Evolutionary conservation across 2,329 filamentous ascomycete genomes (phyloP).

Genomic region (Coniochaeta ligniaria): DNA sequence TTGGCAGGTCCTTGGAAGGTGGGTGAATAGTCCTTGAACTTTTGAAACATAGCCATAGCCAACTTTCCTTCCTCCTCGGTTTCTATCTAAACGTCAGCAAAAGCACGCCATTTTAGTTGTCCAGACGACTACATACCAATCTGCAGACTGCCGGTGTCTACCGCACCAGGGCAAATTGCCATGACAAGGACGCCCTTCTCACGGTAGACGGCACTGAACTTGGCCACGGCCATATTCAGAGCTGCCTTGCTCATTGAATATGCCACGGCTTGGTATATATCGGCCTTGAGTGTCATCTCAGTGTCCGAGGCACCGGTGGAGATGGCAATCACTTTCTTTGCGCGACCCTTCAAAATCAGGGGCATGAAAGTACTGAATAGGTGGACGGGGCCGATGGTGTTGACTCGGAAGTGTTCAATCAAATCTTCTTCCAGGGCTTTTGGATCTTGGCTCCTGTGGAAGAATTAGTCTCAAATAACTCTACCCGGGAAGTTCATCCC

Average conservation of each 20-base stretch:
- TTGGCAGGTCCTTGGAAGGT: conserved; percentile 1
- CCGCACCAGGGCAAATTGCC: conserved; percentile 42
- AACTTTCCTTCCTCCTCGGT: conserved; percentile 1
- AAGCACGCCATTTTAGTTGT: not conserved
- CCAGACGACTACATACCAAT: not conserved
- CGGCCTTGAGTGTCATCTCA: conserved; percentile 28
- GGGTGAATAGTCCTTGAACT: conserved; percentile 2
- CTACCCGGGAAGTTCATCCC: not conserved
- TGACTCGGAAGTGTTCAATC: conserved; percentile 29
- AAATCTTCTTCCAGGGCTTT: conserved; percentile 2
- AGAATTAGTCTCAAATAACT: conserved; percentile 1
- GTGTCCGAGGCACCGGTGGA: conserved; percentile 39
- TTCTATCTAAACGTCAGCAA: conserved; percentile 1
- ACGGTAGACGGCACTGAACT: conserved; percentile 41
- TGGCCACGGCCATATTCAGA: conserved; percentile 44
- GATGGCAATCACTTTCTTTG: conserved; percentile 47
- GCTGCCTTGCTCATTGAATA: conserved; percentile 47
- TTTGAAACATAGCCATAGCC: conserved; percentile 4
- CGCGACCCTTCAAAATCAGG: conserved; percentile 37
- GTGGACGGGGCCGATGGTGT: conserved; percentile 44
- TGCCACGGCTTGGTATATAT: conserved; percentile 23
- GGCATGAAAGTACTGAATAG: conserved; percentile 46
- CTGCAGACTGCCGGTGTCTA: conserved; percentile 28
- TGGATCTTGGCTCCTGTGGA: conserved; percentile 1
- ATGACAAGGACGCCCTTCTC: conserved; percentile 46